Conservation (phyloP, 345 rosid genomes). For the Eucalyptus cladocalyx region DNA sequence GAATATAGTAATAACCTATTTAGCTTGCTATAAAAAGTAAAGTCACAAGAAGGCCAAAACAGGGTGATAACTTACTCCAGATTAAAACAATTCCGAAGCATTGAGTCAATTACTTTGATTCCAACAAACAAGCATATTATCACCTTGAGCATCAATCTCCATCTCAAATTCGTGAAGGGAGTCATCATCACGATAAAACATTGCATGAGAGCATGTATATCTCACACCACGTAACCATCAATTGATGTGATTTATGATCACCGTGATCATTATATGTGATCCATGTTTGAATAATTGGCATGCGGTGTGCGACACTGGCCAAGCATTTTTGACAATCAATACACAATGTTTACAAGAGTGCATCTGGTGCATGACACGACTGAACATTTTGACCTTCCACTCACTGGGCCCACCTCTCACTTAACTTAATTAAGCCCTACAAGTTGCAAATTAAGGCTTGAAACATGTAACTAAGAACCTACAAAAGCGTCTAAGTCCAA, state of each 20-base stretch:
- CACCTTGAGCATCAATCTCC: fast-evolving
- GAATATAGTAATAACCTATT: too few relatives aligned
- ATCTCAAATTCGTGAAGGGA: too few relatives aligned
- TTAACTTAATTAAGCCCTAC: too few relatives aligned
- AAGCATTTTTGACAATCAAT: fast-evolving
- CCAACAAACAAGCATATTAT: fast-evolving
- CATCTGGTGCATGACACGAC: fast-evolving
- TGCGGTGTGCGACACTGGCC: fast-evolving
- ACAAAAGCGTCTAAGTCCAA: fast-evolving
- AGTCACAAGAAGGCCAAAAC: fast-evolving
- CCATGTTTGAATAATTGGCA: neutral
- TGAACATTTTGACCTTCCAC: neutral
- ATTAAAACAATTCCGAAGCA: fast-evolving
- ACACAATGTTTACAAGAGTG: too few relatives aligned
- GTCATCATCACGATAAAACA: too few relatives aligned
- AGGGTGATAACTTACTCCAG: too few relatives aligned
- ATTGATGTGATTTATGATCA: neutral
- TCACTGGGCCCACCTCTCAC: fast-evolving
- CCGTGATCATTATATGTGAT: fast-evolving
- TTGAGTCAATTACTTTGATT: fast-evolving
- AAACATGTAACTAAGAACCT: too few relatives aligned
- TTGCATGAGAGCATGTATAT: fast-evolving
- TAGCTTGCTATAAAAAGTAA: too few relatives aligned
- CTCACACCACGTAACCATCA: fast-evolving
- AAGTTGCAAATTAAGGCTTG: too few relatives aligned